Evolutionary conservation across 164 flowering plant genomes (phyloP).

Genomic region (Dillenia suffruticosa): DNA sequence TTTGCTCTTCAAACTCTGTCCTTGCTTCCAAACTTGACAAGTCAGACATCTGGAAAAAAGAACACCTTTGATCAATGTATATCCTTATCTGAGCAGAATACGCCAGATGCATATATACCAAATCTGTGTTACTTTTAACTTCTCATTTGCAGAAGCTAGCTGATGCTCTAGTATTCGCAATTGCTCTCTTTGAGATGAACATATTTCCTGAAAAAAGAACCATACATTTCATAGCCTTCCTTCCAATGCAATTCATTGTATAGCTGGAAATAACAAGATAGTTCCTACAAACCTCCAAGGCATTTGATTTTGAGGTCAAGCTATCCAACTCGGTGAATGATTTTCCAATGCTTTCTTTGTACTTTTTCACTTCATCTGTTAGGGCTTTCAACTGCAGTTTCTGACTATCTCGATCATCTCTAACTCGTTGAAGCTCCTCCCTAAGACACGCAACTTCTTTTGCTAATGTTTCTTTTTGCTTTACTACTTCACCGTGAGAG

Average conservation of each 20-base stretch:
- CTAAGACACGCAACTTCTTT: constrained; percentile 41
- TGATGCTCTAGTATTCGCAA: constrained; percentile 50
- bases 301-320: constrained; percentile 37
- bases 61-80: not conserved
- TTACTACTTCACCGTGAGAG: constrained; percentile 44
- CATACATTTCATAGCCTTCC: not conserved
- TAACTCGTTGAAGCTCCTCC: constrained; percentile 50
- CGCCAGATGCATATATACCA: not conserved
- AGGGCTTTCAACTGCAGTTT: constrained; percentile 30
- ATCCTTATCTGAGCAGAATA: not conserved
- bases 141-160: constrained; percentile 56
- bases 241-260: not conserved
- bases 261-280: not conserved
- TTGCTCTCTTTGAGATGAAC: constrained; percentile 51
- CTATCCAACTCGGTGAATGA: constrained; percentile 42
- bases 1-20: constrained; percentile 58
- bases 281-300: constrained; percentile 56
- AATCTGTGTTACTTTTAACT: constrained; percentile 46
- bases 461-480: constrained; percentile 40
- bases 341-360: constrained; percentile 48
- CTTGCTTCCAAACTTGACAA: constrained; percentile 47
- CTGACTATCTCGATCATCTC: constrained; percentile 63
- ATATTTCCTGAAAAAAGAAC: constrained; percentile 44
- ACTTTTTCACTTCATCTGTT: constrained; percentile 36
- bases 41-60: constrained; percentile 51